These are phyloP conservation scores for Xylaria digitata DNA, from an alignment of 2,329 filamentous ascomycete species.

Conservation along the genomic window DNA sequence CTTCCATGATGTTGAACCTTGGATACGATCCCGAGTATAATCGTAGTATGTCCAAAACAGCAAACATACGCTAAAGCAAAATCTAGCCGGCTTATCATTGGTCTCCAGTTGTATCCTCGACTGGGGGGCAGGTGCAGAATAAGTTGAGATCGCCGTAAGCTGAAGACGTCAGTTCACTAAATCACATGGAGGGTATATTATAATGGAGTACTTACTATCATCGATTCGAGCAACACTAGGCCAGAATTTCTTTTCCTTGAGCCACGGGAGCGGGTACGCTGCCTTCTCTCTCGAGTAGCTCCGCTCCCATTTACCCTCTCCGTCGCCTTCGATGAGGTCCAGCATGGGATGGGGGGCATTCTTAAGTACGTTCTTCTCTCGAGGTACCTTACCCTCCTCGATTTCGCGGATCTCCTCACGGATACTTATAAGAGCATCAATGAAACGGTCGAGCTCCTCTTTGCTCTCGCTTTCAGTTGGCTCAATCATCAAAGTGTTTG, in stretches of 20 bases:
- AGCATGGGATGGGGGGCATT: constrained; percentile 87
- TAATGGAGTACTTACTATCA: constrained; percentile 73
- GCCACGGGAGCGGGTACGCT: constrained; percentile 83
- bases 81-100: neutral
- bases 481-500: constrained; percentile 97
- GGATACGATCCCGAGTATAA: constrained; percentile 29
- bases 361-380: constrained; percentile 85
- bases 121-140: constrained; percentile 93
- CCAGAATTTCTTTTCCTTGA: constrained; percentile 99
- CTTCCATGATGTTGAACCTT: constrained; percentile 38
- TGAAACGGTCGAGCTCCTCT: constrained; percentile 92
- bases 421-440: constrained; percentile 88
- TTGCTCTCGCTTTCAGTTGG: constrained; percentile 94
- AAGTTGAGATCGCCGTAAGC: constrained; percentile 92
- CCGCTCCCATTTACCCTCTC: constrained; percentile 78
- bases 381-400: constrained; percentile 81
- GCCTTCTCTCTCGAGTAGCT: constrained; percentile 84
- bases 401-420: constrained; percentile 84
- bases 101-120: constrained; percentile 69
- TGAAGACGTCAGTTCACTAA: constrained; percentile 50
- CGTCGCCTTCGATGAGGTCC: constrained; percentile 75
- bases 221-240: constrained; percentile 86
- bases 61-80: constrained; percentile 16
- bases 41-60: neutral
- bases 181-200: neutral